Evolutionary conservation across 2,329 filamentous ascomycete species (phyloP), one percentile per base, ranked within the genome.

Genomic region (Fusarium stilboides): DNA sequence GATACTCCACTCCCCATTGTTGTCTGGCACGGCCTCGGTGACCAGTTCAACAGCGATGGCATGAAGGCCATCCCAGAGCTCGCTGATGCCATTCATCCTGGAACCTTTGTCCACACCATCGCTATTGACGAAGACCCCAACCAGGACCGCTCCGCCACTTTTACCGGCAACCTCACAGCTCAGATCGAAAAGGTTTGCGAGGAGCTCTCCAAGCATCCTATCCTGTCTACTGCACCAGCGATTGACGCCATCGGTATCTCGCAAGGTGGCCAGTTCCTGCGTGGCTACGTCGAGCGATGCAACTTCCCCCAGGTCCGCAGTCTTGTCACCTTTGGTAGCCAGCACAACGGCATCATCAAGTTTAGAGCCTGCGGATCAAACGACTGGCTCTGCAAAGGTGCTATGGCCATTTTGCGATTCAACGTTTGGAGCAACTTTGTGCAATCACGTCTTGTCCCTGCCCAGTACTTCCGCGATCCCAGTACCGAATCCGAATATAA

Each of bases 181-280:
- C 95, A 98, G 81, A 79, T 98, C 61, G 86, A 86, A 39, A 78
- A 86, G 66, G 93, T 97, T 51, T 98, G 96, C 86, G 84, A 82
- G n/a, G 89, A 91, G 73, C 87, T 98, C 42, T 87, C 91, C 61
- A 77, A 86, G 0, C 88, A 98, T 77, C 91, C 91, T 1, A 92
- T 97, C 78, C 88, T 98, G 17, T 91, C 91, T 58, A 92, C 91
- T 8, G 92, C 93, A 1, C 92, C 92, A 0, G 93, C 91, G 68
- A 86, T 98, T 77, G 96, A 98, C 80, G 95, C 94, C 34, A 83
- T 99, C 36, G 96, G 96, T 28, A 98, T 99, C 84, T 96, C 92
- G 15, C 96, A 99, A 80, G 96, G 96, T 68, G 96, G 96, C 2
- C 93, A 97, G 79, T 98, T 99, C 83, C 87, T 99, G n/a, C 90